Percentiles rank a stretch among this genome's conserved stretches.
phyloP scores from a whole-genome alignment of 768 basidiomycete species.

The Polyporus arcularius region DNA sequence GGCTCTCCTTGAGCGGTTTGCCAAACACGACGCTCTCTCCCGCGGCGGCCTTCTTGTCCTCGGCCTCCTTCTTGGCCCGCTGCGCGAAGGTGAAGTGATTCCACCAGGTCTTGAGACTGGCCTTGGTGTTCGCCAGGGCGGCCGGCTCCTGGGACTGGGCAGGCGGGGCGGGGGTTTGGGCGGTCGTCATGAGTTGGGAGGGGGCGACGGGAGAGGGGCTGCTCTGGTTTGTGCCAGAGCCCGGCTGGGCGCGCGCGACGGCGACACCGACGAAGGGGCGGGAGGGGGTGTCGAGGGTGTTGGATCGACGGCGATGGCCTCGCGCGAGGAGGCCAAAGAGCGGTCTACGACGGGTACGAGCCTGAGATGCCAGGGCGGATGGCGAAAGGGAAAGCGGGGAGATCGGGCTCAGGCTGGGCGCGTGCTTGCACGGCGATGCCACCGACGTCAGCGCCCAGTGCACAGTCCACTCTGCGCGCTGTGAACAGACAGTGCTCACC shows the following conservation, averaged over 20 bases:
- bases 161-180: constrained; percentile 3
- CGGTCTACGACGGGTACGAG: constrained; percentile 22
- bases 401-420: background rate
- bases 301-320: constrained; percentile 20
- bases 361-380: constrained; percentile 15
- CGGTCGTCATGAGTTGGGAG: constrained; percentile 6
- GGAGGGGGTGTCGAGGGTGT: constrained; percentile 15
- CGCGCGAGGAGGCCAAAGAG: constrained; percentile 20
- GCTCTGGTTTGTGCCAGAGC: background rate
- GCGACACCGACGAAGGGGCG: background rate
- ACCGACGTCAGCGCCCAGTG: background rate
- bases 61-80: constrained; percentile 57
- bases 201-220: background rate
- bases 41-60: constrained; percentile 35
- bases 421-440: background rate
- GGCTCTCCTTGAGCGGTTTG: constrained; percentile 78
- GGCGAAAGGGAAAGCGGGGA: background rate
- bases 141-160: constrained; percentile 10
- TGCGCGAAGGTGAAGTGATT: constrained; percentile 69
- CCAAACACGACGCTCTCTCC: constrained; percentile 70
- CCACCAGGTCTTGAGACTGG: constrained; percentile 78
- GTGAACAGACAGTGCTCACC: background rate
- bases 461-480: background rate
- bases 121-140: constrained; percentile 24
- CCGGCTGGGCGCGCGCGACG: constrained; percentile 4